A percentile compares a stretch with the other conserved stretches of the same genome.
These are phyloP conservation scores for Acacia pycnantha DNA, from an alignment of 331 rosid species.

Conservation along the genomic window DNA sequence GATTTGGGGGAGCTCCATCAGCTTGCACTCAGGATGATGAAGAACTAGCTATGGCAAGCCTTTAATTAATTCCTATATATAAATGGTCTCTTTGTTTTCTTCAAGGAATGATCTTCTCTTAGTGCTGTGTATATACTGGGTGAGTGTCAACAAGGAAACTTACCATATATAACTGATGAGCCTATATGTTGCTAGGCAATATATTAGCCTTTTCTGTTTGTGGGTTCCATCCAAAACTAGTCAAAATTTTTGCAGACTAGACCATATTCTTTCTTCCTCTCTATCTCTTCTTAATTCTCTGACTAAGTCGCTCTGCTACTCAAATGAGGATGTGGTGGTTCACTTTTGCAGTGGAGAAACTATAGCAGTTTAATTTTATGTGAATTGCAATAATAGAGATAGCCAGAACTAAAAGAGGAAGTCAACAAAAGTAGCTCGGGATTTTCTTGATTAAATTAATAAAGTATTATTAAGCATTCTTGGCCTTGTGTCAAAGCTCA, in stretches of 20 bases:
- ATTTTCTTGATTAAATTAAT: constrained; percentile 23
- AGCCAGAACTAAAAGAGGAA: background rate
- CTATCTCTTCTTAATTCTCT: constrained; percentile 1
- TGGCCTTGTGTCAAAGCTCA: constrained; percentile 22
- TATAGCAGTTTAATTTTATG: constrained; percentile 8
- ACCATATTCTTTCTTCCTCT: background rate
- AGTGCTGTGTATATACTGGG: constrained; percentile 39
- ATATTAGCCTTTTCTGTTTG: constrained; percentile 18
- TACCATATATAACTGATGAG: constrained; percentile 21
- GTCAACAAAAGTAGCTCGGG: constrained; percentile 28
- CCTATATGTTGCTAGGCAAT: constrained; percentile 29
- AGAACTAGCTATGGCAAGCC: constrained; percentile 36
- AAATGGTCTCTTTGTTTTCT: constrained; percentile 24
- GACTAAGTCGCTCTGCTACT: background rate
- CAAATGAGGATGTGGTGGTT: constrained; percentile 4
- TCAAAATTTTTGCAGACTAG: constrained; percentile 2
- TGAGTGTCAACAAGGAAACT: constrained; percentile 21
- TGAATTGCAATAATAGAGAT: constrained; percentile 26
- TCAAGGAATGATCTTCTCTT: constrained; percentile 27
- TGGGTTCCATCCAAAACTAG: constrained; percentile 14
- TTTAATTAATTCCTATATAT: background rate
- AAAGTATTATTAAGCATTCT: constrained; percentile 14
- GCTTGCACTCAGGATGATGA: constrained; percentile 83
- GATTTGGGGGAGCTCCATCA: constrained; percentile 86
- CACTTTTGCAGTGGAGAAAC: constrained; percentile 15